Conservation (phyloP, 2,329 filamentous ascomycete species). For the Macroventuria anomochaeta region DNA sequence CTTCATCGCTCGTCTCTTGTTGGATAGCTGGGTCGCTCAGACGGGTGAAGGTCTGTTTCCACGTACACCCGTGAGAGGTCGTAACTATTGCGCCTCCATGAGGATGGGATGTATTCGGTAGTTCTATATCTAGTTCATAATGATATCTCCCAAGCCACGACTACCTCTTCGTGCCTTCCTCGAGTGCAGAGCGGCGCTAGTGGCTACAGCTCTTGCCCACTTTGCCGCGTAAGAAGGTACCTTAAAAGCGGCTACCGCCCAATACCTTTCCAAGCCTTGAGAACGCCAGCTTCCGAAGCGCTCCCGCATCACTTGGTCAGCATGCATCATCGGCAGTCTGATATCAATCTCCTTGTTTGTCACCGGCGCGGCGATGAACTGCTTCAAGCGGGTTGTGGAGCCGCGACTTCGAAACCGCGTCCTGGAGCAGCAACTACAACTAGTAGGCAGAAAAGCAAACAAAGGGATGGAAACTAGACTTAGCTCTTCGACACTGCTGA, state of each 20-base stretch:
- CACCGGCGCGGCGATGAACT: neutral
- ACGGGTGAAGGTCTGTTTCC: neutral
- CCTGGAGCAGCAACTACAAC: neutral
- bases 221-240: neutral
- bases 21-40: neutral
- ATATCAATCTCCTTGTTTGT: neutral
- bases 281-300: neutral
- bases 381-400: constrained; percentile 3
- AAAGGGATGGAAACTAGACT: constrained; percentile 2
- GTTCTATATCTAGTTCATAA: neutral
- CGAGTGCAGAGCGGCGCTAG: constrained; percentile 1
- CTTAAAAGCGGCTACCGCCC: neutral
- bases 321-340: neutral
- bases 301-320: neutral
- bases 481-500: neutral
- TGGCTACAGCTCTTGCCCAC: neutral
- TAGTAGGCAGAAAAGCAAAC: neutral
- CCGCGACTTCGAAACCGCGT: neutral
- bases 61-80: neutral
- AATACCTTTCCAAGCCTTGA: neutral
- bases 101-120: neutral
- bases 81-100: neutral
- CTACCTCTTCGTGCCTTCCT: neutral
- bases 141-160: neutral
- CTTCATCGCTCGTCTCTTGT: neutral